These are phyloP conservation scores for Pelargonium myrrhifolium DNA, from an alignment of 441 rosid genomes.

Conservation along the genomic window DNA sequence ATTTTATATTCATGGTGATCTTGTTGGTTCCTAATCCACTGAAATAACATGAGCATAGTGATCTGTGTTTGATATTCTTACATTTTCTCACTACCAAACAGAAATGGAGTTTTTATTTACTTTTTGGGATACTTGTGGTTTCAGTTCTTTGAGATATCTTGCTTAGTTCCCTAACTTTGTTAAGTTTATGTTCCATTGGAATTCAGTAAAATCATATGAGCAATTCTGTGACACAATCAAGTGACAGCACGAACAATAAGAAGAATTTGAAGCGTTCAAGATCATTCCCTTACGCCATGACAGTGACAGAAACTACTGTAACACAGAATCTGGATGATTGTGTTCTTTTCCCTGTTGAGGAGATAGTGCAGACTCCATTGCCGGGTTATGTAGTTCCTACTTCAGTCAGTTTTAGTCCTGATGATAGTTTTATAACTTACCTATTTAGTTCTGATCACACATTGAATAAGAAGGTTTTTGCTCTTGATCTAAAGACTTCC, in stretches of 20 bases:
- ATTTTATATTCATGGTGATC: background rate
- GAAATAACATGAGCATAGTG: background rate
- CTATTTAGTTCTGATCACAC: slow-evolving; percentile 69
- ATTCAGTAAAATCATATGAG: slow-evolving; percentile 19
- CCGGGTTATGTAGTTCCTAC: slow-evolving; percentile 81
- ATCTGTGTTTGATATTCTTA: no score
- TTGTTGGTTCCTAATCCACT: background rate
- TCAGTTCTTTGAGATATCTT: background rate
- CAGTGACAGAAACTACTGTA: slow-evolving; percentile 41
- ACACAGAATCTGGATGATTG: slow-evolving; percentile 36
- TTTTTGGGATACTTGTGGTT: background rate
- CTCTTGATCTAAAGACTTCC: slow-evolving; percentile 49
- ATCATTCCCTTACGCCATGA: slow-evolving; percentile 41
- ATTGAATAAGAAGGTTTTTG: slow-evolving; percentile 58
- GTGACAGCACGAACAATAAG: slow-evolving; percentile 29
- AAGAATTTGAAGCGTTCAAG: slow-evolving; percentile 44
- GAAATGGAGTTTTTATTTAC: background rate
- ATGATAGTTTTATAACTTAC: slow-evolving; percentile 56
- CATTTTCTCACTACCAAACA: no score
- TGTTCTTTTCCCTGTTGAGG: slow-evolving; percentile 52
- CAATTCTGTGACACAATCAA: slow-evolving; percentile 52
- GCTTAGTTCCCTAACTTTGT: no score
- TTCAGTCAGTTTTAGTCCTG: slow-evolving; percentile 76
- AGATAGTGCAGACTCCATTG: slow-evolving; percentile 78
- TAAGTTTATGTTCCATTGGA: slow-evolving; percentile 8